Evolutionary conservation across 768 basidiomycete genomes (phyloP).

Genomic region (Macrolepiota albuminosa): DNA sequence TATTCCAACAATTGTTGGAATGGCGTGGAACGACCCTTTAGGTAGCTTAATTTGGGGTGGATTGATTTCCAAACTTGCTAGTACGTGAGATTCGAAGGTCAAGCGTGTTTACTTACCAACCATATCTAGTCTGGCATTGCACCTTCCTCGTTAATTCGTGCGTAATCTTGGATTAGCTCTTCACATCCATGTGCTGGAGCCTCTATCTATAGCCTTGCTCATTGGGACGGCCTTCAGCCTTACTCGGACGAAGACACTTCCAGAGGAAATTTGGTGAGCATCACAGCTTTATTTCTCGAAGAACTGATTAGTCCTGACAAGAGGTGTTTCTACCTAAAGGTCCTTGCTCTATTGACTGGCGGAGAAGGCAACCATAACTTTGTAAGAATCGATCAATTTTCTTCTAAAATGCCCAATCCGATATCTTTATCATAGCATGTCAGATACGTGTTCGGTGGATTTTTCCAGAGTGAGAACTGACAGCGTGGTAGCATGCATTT

Average conservation of each 20-base stretch:
- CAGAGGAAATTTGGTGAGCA: slow-evolving; percentile 58
- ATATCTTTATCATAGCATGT: background rate
- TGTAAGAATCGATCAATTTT: background rate
- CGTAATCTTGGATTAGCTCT: slow-evolving; percentile 16
- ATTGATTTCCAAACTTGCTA: slow-evolving; percentile 54
- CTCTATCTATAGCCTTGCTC: slow-evolving; percentile 48
- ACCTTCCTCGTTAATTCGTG: slow-evolving; percentile 72
- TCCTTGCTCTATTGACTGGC: background rate
- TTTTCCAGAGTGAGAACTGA: slow-evolving; percentile 14
- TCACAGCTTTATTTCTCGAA: background rate
- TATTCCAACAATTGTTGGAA: slow-evolving; percentile 52
- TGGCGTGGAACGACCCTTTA: slow-evolving; percentile 54
- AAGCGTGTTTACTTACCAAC: background rate
- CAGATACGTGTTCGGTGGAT: background rate
- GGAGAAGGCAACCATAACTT: slow-evolving; percentile 4
- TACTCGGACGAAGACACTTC: slow-evolving; percentile 82
- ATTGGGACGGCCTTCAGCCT: slow-evolving; percentile 77
- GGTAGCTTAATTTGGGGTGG: slow-evolving; percentile 73
- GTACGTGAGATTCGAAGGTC: slow-evolving; percentile 29
- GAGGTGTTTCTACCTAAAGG: background rate
- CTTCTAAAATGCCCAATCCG: background rate
- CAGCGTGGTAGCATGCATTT: slow-evolving; percentile 55
- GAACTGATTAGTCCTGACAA: background rate
- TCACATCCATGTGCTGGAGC: background rate
- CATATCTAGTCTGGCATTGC: slow-evolving; percentile 57